Evolutionary conservation across 176 grass and related monocot species (phyloP), one percentile per base, ranked within the genome.

Genomic region (Stipa capillata): DNA sequence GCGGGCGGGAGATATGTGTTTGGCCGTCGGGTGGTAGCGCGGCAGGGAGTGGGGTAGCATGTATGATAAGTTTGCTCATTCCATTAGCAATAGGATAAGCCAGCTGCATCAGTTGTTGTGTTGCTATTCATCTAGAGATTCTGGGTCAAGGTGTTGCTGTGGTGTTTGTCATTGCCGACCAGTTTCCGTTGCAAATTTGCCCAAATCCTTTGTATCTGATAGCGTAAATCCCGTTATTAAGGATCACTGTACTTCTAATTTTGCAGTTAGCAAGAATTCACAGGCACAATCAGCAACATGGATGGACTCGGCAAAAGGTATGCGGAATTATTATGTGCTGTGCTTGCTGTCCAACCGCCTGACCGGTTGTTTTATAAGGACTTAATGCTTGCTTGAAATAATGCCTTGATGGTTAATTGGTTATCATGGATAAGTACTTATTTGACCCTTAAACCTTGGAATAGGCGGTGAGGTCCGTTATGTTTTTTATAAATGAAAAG

Each of bases 221-320:
- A 3, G 29, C 21, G 7, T 42, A 41, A 74, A 70, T 21, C 2
- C 63, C 4, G 9, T 70, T 57, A 81, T 50, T 58, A 50, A 43
- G 57, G 27, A 76, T 79, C 5, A 65, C 32, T 42, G 9, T 40
- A 13, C 35, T 62, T 62, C 4, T 61, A 71, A 50, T 54, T 75
- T 34, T 76, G 21, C 82, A 99, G 97, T 85, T 99, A 48, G 55
- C 90, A 73, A 89, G 97, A 88, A 99, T 96, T 83, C 97, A 99
- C 79, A 82, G 88, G 73, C 88, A 86, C 40, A 91, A 87, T 80
- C 88, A 82, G 65, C 86, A 82, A 69, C 88, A 87, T 72, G 97
- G 97, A 36, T 99, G 97, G 92, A 99, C 97, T 34, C 90, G 97
- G 3, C 97, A 99, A 90, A 99, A 99, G 97, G 97, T 96, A 79